Conservation (phyloP, 2,329 filamentous ascomycete species). For the Macroventuria anomochaeta region DNA sequence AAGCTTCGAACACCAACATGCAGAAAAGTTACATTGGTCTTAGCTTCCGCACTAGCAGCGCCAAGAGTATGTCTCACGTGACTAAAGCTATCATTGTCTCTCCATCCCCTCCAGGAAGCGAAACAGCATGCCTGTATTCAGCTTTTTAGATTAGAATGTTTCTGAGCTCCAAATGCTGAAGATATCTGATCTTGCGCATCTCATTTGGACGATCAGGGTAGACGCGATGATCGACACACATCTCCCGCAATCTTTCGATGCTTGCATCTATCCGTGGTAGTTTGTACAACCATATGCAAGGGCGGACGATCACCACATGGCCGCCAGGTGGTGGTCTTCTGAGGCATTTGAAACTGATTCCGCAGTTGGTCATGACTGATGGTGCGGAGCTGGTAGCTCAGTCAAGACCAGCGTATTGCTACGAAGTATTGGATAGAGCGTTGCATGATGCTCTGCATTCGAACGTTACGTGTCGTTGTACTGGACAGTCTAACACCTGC, state of each 20-base stretch:
- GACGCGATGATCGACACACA: constrained; percentile 23
- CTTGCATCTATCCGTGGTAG: background rate
- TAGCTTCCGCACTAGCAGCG: constrained; percentile 30
- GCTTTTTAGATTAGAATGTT: too few species aligned
- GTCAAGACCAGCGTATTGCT: background rate
- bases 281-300: constrained; percentile 10
- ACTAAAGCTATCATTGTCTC: background rate
- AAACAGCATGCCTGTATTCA: too few species aligned
- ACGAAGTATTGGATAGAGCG: too few species aligned
- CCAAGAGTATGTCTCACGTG: constrained; percentile 21
- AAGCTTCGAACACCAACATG: constrained; percentile 22
- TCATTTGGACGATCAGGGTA: background rate
- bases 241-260: constrained; percentile 6
- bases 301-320: constrained; percentile 11
- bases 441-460: background rate
- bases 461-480: background rate
- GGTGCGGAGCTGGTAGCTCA: background rate
- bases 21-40: constrained; percentile 30
- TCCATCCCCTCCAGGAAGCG: too few species aligned
- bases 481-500: too few species aligned
- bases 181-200: too few species aligned
- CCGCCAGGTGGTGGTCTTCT: background rate
- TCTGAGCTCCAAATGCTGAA: too few species aligned
- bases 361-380: background rate
- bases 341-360: background rate